phyloP scores from a whole-genome alignment of 2,329 filamentous ascomycete species.

The Fusarium sp. region DNA sequence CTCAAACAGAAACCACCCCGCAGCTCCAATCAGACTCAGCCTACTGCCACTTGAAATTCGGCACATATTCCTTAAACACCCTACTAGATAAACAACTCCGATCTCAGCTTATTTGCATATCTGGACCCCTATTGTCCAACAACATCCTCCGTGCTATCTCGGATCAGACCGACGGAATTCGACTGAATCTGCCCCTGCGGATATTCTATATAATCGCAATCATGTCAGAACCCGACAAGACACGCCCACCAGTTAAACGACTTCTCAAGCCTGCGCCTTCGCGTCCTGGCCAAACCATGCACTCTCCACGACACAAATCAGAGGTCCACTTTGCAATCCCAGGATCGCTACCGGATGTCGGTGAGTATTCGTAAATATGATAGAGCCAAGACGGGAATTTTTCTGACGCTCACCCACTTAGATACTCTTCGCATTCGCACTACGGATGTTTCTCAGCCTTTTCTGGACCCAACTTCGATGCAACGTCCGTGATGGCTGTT shows the following conservation, averaged over 20 bases:
- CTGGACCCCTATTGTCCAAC: neutral
- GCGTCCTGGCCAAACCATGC: slow-evolving; percentile 41
- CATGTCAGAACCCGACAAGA: slow-evolving; percentile 41
- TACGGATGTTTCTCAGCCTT: slow-evolving; percentile 53
- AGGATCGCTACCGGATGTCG: slow-evolving; percentile 47
- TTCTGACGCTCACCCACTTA: slow-evolving; percentile 28
- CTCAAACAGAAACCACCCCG: no score
- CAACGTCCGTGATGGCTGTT: slow-evolving; percentile 28
- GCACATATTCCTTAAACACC: no score
- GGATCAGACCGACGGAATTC: neutral
- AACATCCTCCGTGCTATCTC: neutral
- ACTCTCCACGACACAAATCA: slow-evolving; percentile 46
- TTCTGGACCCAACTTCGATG: slow-evolving; percentile 53
- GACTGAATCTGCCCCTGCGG: neutral
- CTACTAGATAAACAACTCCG: no score
- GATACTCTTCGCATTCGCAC: slow-evolving; percentile 51
- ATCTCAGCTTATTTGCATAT: no score
- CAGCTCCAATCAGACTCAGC: slow-evolving; percentile 10
- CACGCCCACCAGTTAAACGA: slow-evolving; percentile 40
- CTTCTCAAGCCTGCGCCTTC: slow-evolving; percentile 48
- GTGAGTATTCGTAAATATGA: slow-evolving; percentile 36
- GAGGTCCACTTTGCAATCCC: slow-evolving; percentile 53
- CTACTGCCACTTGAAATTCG: neutral
- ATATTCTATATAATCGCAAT: neutral
- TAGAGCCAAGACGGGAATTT: neutral